phyloP scores from a whole-genome alignment of 768 basidiomycete genomes.

The Lactarius akahatsu region DNA sequence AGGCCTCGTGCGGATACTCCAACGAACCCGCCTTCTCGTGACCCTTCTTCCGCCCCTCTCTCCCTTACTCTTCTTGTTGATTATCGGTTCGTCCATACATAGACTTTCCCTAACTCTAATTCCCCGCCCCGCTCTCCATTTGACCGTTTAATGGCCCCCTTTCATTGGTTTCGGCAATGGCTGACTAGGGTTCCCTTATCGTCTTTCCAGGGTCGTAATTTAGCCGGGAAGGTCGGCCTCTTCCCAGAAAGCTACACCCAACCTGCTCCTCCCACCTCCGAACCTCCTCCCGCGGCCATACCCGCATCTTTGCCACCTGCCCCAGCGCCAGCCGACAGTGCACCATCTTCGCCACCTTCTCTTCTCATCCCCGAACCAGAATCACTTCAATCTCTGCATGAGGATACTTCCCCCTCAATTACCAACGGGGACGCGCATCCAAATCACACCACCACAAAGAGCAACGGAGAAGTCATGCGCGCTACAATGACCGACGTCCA shows the following conservation, averaged over 20 bases:
- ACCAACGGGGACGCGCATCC: conserved; percentile 5
- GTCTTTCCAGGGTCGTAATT: conserved; percentile 66
- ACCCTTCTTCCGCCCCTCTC: too few species aligned
- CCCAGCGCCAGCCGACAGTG: background rate
- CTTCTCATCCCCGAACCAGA: conserved; percentile 9
- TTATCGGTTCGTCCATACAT: background rate
- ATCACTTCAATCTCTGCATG: conserved; percentile 46
- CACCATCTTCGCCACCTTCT: conserved; percentile 1
- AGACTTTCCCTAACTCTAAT: background rate
- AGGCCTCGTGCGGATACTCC: background rate
- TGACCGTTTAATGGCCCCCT: conserved; percentile 13
- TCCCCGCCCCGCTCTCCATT: background rate
- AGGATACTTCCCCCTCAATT: conserved; percentile 37
- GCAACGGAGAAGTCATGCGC: conserved; percentile 65
- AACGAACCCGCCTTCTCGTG: background rate
- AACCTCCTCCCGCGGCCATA: conserved; percentile 16
- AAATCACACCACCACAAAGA: background rate
- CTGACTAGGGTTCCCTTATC: conserved; percentile 16
- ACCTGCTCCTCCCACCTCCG: conserved; percentile 31
- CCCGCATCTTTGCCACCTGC: conserved; percentile 11
- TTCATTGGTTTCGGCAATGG: conserved; percentile 27
- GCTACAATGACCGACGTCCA: conserved; percentile 91
- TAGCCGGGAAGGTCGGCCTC: conserved; percentile 77
- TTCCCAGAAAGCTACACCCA: conserved; percentile 88
- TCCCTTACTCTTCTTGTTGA: background rate